Base-by-base conservation (phyloP, 169 alveolate genomes). In the Babesia divergens region DNA sequence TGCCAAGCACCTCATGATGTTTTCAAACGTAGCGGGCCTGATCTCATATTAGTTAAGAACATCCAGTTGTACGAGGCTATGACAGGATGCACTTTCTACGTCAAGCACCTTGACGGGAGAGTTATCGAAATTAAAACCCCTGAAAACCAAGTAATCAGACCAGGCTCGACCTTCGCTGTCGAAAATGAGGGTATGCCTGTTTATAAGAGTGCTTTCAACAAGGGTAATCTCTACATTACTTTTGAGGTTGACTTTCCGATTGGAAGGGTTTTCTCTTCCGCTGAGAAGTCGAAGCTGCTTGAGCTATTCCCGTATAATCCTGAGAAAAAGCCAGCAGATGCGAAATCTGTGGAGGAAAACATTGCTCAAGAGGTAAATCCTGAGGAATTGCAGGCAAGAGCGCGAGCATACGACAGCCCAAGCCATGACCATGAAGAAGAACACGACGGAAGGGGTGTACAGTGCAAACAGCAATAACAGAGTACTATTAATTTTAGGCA, bases 161-260 rank as follows among this genome's bases (percentile, higher is more conserved):
- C 98, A 0, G 94, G 94, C 44, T 95, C 90, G 43, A 84, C 94
- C 37, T 94, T 94, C 84, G 94, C 95, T 53, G 89, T 97, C 9
- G 89, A 88, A 69, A 95, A 90, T 18, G 95, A 91, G 68, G 99
- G 99, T 9, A 93, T 97, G 98, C 99, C 99, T 28, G 87, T 93
- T 46, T 94, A 92, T 89, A 94, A 95, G 85, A 93, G 94, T 44
- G 95, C 98, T 6, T 93, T 86, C 74, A 82, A 89, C 65, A 92
- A 89, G 79, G 99, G 99, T 40, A 93, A 96, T 62, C 89, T 97
- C 51, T 95, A 92, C 87, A 82, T 97, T 31, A 90, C 93, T 16
- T 95, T 96, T 69, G 95, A 95, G 76, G 96, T 97, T 31, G 92
- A 85, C 40, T 96, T 96, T 87, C 99, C 99, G 18, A 91, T 89